phyloP scores from a whole-genome alignment of 306 rosid species.

The Pyrus bretschneideri region DNA sequence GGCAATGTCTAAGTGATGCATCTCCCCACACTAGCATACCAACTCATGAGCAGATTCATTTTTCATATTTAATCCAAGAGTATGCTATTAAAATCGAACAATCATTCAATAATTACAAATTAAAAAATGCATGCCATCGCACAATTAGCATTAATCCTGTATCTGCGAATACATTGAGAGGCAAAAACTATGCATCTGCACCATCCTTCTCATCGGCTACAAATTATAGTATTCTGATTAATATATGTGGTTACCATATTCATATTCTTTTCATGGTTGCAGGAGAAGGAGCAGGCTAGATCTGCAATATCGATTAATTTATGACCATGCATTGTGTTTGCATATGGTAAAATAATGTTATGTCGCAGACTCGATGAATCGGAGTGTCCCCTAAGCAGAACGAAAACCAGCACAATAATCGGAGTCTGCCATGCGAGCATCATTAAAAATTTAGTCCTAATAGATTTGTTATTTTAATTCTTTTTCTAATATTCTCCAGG shows the following conservation, averaged over 20 bases:
- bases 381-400: not conserved
- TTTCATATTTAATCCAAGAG: not conserved
- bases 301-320: not conserved
- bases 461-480: not conserved
- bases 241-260: not conserved
- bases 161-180: not conserved
- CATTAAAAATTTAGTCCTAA: not conserved
- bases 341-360: not conserved
- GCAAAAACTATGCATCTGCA: too few species aligned
- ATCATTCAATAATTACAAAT: not conserved
- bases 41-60: slow-evolving; percentile 5
- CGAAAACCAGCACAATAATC: not conserved
- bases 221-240: not conserved
- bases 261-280: not conserved
- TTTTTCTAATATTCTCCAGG: not conserved
- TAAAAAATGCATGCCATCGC: not conserved
- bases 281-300: not conserved
- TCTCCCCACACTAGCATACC: slow-evolving; percentile 13
- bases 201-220: too few species aligned
- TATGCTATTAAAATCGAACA: not conserved
- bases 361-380: not conserved
- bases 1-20: slow-evolving; percentile 9
- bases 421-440: not conserved
- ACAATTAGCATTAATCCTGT: too few species aligned
- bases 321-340: not conserved